Evolutionary conservation across 306 rosid species (phyloP).

Genomic region (Sechiopsis laciniata): DNA sequence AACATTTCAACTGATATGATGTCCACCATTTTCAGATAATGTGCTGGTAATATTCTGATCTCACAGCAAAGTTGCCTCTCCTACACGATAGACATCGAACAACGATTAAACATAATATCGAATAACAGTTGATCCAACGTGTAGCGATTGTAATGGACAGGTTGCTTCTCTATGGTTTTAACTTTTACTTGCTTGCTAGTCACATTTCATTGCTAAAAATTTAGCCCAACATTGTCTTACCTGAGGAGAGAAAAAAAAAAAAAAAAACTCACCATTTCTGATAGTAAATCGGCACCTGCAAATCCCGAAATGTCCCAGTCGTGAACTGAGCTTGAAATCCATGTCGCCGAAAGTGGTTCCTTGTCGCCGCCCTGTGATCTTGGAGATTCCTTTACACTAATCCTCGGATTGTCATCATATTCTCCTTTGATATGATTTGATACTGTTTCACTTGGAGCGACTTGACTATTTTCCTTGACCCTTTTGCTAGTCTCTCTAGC

Average conservation of each 20-base stretch:
- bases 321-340: slow-evolving; percentile 38
- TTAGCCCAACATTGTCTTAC: not conserved
- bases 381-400: slow-evolving; percentile 32
- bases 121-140: not conserved
- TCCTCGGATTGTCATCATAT: slow-evolving; percentile 38
- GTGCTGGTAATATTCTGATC: slow-evolving; percentile 62
- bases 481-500: slow-evolving; percentile 35
- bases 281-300: slow-evolving; percentile 54
- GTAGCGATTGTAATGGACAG: not conserved
- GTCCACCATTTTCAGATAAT: slow-evolving; percentile 59
- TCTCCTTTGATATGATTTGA: slow-evolving; percentile 43
- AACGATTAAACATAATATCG: not conserved
- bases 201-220: not conserved
- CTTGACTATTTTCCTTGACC: slow-evolving; percentile 42
- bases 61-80: slow-evolving; percentile 64
- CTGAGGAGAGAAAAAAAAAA: slow-evolving; percentile 17
- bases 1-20: slow-evolving; percentile 46
- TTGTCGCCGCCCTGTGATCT: slow-evolving; percentile 27
- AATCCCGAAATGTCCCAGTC: slow-evolving; percentile 71
- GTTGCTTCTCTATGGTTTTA: not conserved
- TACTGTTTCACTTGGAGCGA: slow-evolving; percentile 39
- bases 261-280: slow-evolving; percentile 54
- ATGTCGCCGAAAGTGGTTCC: slow-evolving; percentile 33
- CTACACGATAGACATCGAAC: slow-evolving; percentile 35
- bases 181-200: not conserved